These are phyloP conservation scores for Echinosophora koreensis DNA, from an alignment of 306 rosid genomes.

Conservation along the genomic window DNA sequence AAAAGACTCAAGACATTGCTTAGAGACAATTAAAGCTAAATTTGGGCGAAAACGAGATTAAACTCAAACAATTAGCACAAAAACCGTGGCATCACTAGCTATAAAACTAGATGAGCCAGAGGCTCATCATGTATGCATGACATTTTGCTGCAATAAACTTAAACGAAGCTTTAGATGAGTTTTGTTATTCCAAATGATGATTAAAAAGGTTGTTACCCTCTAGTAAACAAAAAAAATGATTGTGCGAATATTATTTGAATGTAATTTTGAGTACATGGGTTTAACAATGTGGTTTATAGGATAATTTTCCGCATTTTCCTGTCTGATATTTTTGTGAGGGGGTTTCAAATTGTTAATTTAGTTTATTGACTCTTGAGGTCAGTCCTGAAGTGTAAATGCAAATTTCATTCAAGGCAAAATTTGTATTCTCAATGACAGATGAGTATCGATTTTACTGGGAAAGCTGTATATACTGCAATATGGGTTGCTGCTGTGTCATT, in stretches of 20 bases:
- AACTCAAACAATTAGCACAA: too few species aligned
- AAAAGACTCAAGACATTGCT: too few species aligned
- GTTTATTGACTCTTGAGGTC: slow-evolving; percentile 46
- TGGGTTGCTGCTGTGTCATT: slow-evolving; percentile 97
- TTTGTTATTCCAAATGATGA: slow-evolving; percentile 30
- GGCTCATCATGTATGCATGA: too few species aligned
- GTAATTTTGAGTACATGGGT: not conserved
- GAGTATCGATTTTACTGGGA: slow-evolving; percentile 91
- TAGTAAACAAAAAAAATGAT: not conserved
- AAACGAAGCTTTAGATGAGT: slow-evolving; percentile 38
- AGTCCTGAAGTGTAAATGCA: slow-evolving; percentile 20
- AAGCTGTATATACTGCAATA: slow-evolving; percentile 87
- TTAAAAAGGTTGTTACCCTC: slow-evolving; percentile 16
- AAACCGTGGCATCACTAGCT: too few species aligned
- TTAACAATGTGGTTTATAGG: slow-evolving; percentile 11
- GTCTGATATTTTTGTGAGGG: slow-evolving; percentile 35
- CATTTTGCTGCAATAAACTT: slow-evolving; percentile 39
- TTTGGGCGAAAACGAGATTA: too few species aligned
- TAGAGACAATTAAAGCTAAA: too few species aligned
- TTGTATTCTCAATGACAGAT: slow-evolving; percentile 72
- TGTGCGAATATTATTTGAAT: slow-evolving; percentile 11
- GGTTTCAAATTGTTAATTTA: slow-evolving; percentile 32
- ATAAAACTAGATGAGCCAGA: too few species aligned
- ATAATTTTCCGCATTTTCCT: slow-evolving; percentile 3
- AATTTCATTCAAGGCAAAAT: slow-evolving; percentile 29